These are phyloP conservation scores for Amyloporia xantha DNA, from an alignment of 768 basidiomycete genomes.

Conservation along the genomic window DNA sequence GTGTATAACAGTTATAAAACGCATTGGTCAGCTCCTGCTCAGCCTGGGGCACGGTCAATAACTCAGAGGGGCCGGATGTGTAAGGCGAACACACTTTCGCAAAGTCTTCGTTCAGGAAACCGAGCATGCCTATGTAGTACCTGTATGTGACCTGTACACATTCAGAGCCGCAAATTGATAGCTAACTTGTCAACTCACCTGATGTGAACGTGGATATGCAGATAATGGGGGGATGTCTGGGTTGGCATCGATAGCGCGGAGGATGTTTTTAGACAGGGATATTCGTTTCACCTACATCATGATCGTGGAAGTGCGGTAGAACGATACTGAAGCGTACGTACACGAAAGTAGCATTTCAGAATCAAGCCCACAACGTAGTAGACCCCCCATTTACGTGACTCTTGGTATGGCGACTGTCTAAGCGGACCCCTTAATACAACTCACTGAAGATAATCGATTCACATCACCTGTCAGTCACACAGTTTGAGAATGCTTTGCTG, in stretches of 20 bases:
- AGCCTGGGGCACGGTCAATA: constrained; percentile 46
- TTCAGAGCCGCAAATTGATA: constrained; percentile 8
- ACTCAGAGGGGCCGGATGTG: too few relatives aligned
- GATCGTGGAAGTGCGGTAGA: neutral
- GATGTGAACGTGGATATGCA: constrained; percentile 78
- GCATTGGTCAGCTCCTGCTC: constrained; percentile 84
- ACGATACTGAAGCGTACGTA: constrained; percentile 29
- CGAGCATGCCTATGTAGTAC: constrained; percentile 93
- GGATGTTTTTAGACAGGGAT: constrained; percentile 85
- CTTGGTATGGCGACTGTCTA: constrained; percentile 61
- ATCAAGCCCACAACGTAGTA: constrained; percentile 90
- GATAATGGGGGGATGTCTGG: constrained; percentile 75
- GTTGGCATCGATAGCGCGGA: constrained; percentile 82
- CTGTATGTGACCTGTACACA: constrained; percentile 69
- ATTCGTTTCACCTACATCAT: constrained; percentile 77
- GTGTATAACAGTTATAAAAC: constrained; percentile 74
- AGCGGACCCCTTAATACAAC: neutral
- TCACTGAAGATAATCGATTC: constrained; percentile 10
- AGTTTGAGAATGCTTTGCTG: constrained; percentile 84
- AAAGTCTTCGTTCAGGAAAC: constrained; percentile 90
- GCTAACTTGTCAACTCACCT: constrained; percentile 37
- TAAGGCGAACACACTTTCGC: constrained; percentile 54
- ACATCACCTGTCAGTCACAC: constrained; percentile 83
- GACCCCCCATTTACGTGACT: constrained; percentile 84
- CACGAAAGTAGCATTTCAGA: constrained; percentile 92